Evolutionary conservation across 805 yeast genomes (phyloP).

Genomic region (Saturnispora quitensis): DNA sequence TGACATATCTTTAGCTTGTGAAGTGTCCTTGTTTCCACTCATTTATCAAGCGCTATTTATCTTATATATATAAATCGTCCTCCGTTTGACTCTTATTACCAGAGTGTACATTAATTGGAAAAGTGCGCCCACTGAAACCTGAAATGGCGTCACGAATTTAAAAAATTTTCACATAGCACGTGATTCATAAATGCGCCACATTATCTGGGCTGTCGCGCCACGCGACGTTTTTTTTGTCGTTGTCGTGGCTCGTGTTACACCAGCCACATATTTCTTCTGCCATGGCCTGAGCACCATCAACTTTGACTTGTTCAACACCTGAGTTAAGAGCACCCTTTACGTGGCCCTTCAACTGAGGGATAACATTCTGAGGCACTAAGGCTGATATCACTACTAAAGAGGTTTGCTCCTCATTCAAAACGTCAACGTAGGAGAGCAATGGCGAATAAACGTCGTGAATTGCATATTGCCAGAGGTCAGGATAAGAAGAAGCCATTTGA

Average conservation of each 20-base stretch:
- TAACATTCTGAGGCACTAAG: constrained; percentile 86
- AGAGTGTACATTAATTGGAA: neutral
- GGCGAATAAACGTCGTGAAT: constrained; percentile 71
- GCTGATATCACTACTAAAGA: constrained; percentile 70
- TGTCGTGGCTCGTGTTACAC: constrained; percentile 44
- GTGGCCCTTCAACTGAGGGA: constrained; percentile 89
- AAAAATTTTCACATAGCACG: neutral
- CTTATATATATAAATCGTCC: neutral
- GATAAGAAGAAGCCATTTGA: constrained; percentile 69
- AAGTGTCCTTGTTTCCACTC: neutral
- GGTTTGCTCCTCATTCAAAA: constrained; percentile 60
- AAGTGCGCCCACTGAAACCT: neutral
- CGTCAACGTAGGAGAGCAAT: constrained; percentile 55
- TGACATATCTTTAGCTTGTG: neutral
- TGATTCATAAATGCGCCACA: neutral
- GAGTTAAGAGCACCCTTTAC: constrained; percentile 75
- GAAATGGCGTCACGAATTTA: neutral
- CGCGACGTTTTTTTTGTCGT: constrained; percentile 18
- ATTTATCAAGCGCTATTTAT: neutral
- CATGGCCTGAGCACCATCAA: constrained; percentile 50
- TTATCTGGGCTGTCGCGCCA: constrained; percentile 52
- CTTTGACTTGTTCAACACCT: constrained; percentile 60
- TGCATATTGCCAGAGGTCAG: constrained; percentile 74
- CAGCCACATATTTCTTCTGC: constrained; percentile 59
- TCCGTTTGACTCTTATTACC: neutral